Evolutionary conservation across 2,329 filamentous ascomycete genomes (phyloP).

Genomic region (Paradendryphiella salina): DNA sequence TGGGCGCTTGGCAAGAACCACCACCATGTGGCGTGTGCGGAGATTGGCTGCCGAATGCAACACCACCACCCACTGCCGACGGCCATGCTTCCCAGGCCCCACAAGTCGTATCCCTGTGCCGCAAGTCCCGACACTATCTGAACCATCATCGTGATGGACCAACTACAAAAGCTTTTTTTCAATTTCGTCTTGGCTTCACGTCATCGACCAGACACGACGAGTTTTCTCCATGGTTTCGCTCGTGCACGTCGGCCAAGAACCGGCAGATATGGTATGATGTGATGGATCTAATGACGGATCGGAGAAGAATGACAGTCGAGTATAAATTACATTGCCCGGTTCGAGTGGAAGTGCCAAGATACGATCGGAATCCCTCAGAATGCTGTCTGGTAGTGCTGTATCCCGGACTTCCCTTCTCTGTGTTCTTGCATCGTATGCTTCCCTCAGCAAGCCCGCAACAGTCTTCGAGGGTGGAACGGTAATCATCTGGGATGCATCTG

Average conservation of each 20-base stretch:
- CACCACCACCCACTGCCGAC: neutral
- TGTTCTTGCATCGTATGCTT: slow-evolving; percentile 2
- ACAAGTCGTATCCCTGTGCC: neutral
- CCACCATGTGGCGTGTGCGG: slow-evolving; percentile 2
- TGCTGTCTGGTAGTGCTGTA: neutral
- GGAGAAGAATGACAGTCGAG: neutral
- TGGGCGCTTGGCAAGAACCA: neutral
- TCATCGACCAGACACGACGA: neutral
- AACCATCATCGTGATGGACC: neutral
- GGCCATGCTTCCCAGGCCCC: neutral
- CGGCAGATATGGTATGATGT: slow-evolving; percentile 2
- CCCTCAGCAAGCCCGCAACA: slow-evolving; percentile 3
- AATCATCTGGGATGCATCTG: slow-evolving; percentile 48
- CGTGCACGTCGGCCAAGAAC: neutral
- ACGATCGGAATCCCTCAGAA: neutral
- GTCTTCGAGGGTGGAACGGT: slow-evolving; percentile 44
- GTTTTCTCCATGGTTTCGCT: neutral
- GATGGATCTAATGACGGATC: neutral
- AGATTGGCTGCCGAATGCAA: neutral
- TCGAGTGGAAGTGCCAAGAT: neutral
- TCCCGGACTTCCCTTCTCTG: neutral
- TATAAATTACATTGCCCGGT: slow-evolving; percentile 5
- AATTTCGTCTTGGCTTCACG: slow-evolving; percentile 7
- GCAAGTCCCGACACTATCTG: neutral
- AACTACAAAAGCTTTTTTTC: neutral